Conservation (phyloP, 768 basidiomycete genomes). For the Agaricus bisporus region DNA sequence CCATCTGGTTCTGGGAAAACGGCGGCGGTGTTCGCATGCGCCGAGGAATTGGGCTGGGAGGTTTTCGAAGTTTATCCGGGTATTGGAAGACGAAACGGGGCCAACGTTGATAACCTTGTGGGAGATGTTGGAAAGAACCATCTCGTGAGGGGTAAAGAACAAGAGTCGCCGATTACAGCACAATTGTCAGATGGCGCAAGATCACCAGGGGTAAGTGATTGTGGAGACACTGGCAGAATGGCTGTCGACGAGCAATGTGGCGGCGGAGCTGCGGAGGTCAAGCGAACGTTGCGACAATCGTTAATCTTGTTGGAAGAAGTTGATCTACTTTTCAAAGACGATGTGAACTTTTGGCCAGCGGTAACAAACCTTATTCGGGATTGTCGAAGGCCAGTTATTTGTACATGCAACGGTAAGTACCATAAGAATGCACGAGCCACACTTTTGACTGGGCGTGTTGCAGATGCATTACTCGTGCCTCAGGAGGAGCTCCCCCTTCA, state of each 20-base stretch:
- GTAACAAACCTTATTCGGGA: constrained; percentile 76
- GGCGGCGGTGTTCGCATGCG: constrained; percentile 88
- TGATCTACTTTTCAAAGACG: constrained; percentile 87
- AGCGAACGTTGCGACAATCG: constrained; percentile 59
- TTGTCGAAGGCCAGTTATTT: constrained; percentile 82
- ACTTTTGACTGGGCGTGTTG: constrained; percentile 8
- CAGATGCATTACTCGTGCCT: constrained; percentile 75
- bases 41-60: constrained; percentile 91
- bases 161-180: constrained; percentile 4
- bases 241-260: constrained; percentile 1
- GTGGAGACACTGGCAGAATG: background rate
- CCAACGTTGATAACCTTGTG: constrained; percentile 71
- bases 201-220: constrained; percentile 1
- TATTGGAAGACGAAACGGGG: constrained; percentile 80
- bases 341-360: constrained; percentile 79
- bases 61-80: constrained; percentile 97
- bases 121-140: constrained; percentile 96
- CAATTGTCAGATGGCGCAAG: background rate
- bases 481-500: constrained; percentile 72
- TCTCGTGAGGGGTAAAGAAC: constrained; percentile 40
- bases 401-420: constrained; percentile 88
- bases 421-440: constrained; percentile 9
- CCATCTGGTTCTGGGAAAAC: constrained; percentile 89
- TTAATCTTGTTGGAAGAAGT: constrained; percentile 92
- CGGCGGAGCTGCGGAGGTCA: constrained; percentile 11